These are phyloP conservation scores for Phytophthora multivora DNA, from an alignment of 352 stramenopile species.

Conservation along the genomic window DNA sequence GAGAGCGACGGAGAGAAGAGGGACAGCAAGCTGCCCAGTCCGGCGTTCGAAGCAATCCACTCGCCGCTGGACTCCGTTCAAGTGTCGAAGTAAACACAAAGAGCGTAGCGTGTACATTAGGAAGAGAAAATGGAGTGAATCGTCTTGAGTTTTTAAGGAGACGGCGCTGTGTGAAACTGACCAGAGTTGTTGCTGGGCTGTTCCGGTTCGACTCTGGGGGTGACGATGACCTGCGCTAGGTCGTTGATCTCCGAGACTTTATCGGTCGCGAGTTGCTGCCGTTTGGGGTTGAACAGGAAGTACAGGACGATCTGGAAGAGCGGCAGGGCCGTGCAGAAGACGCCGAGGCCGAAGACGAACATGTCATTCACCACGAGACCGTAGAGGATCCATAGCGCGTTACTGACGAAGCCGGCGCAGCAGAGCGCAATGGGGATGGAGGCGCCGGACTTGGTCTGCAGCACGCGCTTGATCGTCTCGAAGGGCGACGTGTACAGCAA, in stretches of 20 bases:
- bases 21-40: slow-evolving; percentile 25
- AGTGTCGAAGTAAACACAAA: slow-evolving; percentile 11
- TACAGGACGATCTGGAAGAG: slow-evolving; percentile 47
- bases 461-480: slow-evolving; percentile 33
- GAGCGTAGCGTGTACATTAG: too few relatives aligned
- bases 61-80: slow-evolving; percentile 36
- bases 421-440: slow-evolving; percentile 46
- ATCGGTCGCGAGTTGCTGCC: slow-evolving; percentile 3
- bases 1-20: slow-evolving; percentile 13
- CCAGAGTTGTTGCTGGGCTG: neutral
- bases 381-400: slow-evolving; percentile 44
- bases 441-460: slow-evolving; percentile 28
- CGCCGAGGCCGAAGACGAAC: slow-evolving; percentile 43
- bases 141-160: neutral
- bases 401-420: slow-evolving; percentile 33
- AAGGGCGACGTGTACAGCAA: slow-evolving; percentile 36
- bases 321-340: slow-evolving; percentile 38
- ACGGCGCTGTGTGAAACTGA: slow-evolving; percentile 7
- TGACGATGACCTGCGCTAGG: neutral
- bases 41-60: slow-evolving; percentile 27
- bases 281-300: slow-evolving; percentile 35
- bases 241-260: slow-evolving; percentile 4
- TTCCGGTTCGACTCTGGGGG: neutral
- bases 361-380: slow-evolving; percentile 35
- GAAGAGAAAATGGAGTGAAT: too few relatives aligned